Evolutionary conservation across 139 green algal species (phyloP), one percentile per base, ranked within the genome.

Genomic region (Bryopsis sp.): DNA sequence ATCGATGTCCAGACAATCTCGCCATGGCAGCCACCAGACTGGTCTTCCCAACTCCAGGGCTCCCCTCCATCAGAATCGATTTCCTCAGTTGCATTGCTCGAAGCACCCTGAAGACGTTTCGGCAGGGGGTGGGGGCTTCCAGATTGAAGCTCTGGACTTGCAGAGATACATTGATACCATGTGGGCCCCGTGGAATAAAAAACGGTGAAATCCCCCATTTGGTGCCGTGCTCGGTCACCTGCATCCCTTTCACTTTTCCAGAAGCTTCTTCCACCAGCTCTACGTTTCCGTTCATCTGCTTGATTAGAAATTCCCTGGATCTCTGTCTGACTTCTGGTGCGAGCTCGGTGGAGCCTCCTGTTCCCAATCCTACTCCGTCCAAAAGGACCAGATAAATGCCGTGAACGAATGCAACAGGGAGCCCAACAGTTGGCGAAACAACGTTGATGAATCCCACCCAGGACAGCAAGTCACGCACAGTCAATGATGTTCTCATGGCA

Each of bases 41-140:
- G 32, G 86, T 99, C 85, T 99, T 99, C 59, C 95, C 95, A 8
- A 99, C 95, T 1, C 95, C 95, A 0, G 95, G 95, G 35, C 72
- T 88, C 54, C 95, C 95, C 77, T 99, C 95, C 57, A 99, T 73
- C 32, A 99, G 78, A 28, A 99, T 82, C 33, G 94, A 78, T 78
- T 93, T 93, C 43, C 64, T 72, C 39, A 84, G 64, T 76, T 90
- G 80, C 83, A 99, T 77, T 1, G 92, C 91, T 6, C 95, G 82
- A 70, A 99, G 79, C 33, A 99, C 71, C 15, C 92, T 83, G 74
- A 93, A 85, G 1, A 83, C 87, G 65, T 99, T 99, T 68, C 86
- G 76, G 0, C 78, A 75, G 0, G 91, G 92, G 11, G 95, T 97
- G 2, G 88, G 89, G 0, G 95, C 89, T 3, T 6, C 24, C 7